These are phyloP conservation scores for Nyctanthes arbortristis DNA, from an alignment of 257 asterid genomes.

Conservation along the genomic window DNA sequence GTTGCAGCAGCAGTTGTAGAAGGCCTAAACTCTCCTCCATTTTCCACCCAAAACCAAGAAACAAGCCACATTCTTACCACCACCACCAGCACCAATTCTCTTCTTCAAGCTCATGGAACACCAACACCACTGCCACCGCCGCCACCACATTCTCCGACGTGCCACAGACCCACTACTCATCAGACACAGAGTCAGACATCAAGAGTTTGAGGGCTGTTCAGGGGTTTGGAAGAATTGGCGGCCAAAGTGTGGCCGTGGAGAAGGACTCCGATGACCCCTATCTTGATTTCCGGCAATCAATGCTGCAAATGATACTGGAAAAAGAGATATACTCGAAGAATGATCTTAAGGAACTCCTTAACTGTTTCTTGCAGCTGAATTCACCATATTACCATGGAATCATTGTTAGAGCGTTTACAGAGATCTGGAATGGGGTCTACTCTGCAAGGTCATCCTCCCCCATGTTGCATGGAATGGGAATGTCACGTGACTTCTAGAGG, in stretches of 20 bases:
- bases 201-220: conserved; percentile 60
- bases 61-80: conserved; percentile 11
- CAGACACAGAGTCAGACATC: conserved; percentile 42
- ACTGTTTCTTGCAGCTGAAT: conserved; percentile 83
- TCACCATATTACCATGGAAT: conserved; percentile 79
- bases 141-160: conserved; percentile 37
- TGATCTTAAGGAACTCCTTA: conserved; percentile 68
- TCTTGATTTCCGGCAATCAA: conserved; percentile 79
- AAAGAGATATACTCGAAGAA: conserved; percentile 68
- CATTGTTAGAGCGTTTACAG: conserved; percentile 79
- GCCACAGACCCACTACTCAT: conserved; percentile 27
- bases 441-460: conserved; percentile 35
- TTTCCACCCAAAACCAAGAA: conserved; percentile 40
- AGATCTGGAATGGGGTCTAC: conserved; percentile 81
- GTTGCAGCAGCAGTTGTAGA: conserved; percentile 56
- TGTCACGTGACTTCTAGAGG: conserved; percentile 45
- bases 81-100: conserved; percentile 21
- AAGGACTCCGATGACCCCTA: conserved; percentile 90
- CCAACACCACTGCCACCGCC: conserved; percentile 38
- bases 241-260: conserved; percentile 79
- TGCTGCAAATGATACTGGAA: conserved; percentile 93
- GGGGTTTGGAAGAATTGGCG: conserved; percentile 66
- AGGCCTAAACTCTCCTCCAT: conserved; percentile 41
- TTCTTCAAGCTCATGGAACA: conserved; percentile 36
- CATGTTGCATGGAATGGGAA: conserved; percentile 28